Conservation (phyloP, 129 eudicot genomes). For the Ambrosia trifida region DNA sequence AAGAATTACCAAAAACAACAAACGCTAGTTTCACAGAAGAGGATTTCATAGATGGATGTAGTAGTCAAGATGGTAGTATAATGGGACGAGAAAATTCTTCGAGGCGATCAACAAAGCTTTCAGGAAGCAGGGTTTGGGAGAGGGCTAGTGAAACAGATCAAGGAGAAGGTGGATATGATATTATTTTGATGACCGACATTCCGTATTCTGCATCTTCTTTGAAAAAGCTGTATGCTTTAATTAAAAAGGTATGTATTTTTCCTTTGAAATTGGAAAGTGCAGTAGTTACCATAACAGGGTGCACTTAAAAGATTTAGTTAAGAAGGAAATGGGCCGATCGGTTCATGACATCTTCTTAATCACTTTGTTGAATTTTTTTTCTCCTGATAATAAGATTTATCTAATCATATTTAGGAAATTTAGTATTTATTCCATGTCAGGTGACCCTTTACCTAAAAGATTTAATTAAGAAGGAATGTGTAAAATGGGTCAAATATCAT, state of each 20-base stretch:
- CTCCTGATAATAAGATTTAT: background rate
- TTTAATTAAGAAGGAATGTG: too few species aligned
- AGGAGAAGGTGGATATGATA: constrained; percentile 63
- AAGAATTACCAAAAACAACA: constrained; percentile 52
- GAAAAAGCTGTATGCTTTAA: constrained; percentile 62
- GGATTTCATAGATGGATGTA: constrained; percentile 66
- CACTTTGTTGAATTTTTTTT: background rate
- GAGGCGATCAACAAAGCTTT: constrained; percentile 63
- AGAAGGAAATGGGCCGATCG: constrained; percentile 1
- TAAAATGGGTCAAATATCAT: too few species aligned
- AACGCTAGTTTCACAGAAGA: constrained; percentile 69
- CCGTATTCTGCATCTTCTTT: constrained; percentile 60
- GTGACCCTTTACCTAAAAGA: too few species aligned
- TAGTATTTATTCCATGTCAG: too few species aligned
- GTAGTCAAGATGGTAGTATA: constrained; percentile 76
- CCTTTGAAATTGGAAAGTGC: background rate
- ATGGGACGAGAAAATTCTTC: constrained; percentile 54
- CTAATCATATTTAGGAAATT: background rate
- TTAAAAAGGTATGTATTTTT: constrained; percentile 54
- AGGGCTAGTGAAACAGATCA: constrained; percentile 59
- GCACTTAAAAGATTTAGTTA: background rate
- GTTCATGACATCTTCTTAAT: background rate
- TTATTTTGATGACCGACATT: constrained; percentile 71
- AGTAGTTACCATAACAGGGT: background rate
- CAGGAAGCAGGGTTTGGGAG: constrained; percentile 81